Percentiles rank a stretch among this genome's conserved stretches.
Conservation (phyloP, 2,329 filamentous ascomycete species). For the Cladophialophora yegresii region DNA sequence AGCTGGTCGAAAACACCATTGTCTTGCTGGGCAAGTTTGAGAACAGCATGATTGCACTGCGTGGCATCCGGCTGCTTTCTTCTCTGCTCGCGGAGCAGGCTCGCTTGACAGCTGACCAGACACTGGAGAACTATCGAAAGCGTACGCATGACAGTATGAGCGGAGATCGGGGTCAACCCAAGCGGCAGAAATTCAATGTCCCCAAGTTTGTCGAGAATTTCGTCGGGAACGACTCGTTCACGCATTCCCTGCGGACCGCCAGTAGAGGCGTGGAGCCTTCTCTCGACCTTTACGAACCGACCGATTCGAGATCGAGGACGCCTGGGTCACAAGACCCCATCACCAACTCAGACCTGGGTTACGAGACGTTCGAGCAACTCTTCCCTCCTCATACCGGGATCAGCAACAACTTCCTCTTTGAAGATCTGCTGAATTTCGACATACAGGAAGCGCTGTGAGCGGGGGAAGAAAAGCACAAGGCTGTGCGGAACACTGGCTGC, state of each 20-base stretch:
- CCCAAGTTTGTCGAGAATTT: constrained; percentile 35
- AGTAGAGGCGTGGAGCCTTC: constrained; percentile 23
- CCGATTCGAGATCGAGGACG: constrained; percentile 16
- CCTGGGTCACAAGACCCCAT: constrained; percentile 19
- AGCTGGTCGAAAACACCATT: constrained; percentile 34
- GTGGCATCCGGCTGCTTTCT: constrained; percentile 34
- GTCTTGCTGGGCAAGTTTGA: constrained; percentile 35
- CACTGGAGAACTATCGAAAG: constrained; percentile 34
- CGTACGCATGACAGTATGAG: constrained; percentile 24
- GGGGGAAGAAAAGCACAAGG: background rate
- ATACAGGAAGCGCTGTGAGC: constrained; percentile 16
- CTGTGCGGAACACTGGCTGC: constrained; percentile 12
- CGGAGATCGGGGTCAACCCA: constrained; percentile 20
- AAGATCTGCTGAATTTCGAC: constrained; percentile 33
- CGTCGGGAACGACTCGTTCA: constrained; percentile 34
- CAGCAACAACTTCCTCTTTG: constrained; percentile 36
- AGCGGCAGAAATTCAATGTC: constrained; percentile 36
- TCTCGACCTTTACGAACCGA: constrained; percentile 27
- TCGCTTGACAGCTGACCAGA: constrained; percentile 31
- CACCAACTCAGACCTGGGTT: constrained; percentile 26
- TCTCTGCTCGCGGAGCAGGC: constrained; percentile 36
- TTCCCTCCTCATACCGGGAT: constrained; percentile 34
- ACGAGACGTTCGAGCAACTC: constrained; percentile 33
- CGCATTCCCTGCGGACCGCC: constrained; percentile 22
- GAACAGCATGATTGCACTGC: constrained; percentile 36